These are phyloP conservation scores for Hippophae gyantsensis DNA, from an alignment of 306 rosid genomes.

Conservation along the genomic window DNA sequence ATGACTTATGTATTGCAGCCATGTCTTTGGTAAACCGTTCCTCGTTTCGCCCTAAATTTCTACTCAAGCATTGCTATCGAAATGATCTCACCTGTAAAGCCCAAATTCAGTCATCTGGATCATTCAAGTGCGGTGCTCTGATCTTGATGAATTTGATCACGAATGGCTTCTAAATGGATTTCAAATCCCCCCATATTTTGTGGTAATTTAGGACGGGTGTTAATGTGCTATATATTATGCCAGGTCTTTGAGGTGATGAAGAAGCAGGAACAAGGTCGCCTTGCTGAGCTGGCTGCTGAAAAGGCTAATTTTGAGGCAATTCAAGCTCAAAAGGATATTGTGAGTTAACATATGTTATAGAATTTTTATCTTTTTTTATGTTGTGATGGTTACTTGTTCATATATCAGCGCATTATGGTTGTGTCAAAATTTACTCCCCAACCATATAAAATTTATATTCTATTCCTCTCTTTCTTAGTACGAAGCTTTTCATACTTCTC, in stretches of 20 bases:
- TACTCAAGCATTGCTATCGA: neutral
- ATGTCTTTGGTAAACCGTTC: neutral
- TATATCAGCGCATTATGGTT: neutral
- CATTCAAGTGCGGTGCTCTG: neutral
- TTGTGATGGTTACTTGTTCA: neutral
- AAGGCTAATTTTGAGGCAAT: slow-evolving; percentile 63
- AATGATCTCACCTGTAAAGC: neutral
- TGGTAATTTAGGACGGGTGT: neutral
- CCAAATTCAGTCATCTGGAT: neutral
- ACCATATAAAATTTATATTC: too few relatives aligned
- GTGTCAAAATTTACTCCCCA: too few relatives aligned
- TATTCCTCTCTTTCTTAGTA: neutral
- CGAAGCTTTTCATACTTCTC: too few relatives aligned
- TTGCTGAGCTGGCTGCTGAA: slow-evolving; percentile 65
- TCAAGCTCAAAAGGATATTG: slow-evolving; percentile 66
- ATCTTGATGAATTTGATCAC: neutral
- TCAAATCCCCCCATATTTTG: neutral
- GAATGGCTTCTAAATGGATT: neutral
- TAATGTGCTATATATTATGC: slow-evolving; percentile 14
- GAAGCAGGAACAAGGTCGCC: slow-evolving; percentile 73
- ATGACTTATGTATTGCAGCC: neutral
- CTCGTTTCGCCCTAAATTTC: neutral
- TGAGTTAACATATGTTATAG: slow-evolving; percentile 25
- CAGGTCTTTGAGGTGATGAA: slow-evolving; percentile 81
- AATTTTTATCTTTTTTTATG: neutral